Base-by-base conservation (phyloP, 768 basidiomycete genomes). In the Candolleomyces eurysporus region DNA sequence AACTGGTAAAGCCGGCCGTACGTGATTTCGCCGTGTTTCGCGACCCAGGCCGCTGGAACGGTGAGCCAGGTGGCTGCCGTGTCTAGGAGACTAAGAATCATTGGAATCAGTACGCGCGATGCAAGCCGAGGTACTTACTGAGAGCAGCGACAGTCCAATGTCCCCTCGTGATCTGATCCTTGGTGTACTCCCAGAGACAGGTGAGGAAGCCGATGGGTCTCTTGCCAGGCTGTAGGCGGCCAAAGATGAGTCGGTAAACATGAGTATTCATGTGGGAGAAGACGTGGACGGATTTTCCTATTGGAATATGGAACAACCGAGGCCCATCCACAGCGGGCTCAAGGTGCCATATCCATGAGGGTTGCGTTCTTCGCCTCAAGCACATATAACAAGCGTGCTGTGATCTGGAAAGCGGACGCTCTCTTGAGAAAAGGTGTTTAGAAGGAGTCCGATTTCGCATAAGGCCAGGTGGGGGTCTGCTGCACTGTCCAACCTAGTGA, bases 41-140 rank as follows among this genome's bases (percentile, higher is more conserved):
- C n/a, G n/a, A n/a, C n/a, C n/a, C n/a, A n/a, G n/a, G 92, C 93
- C 14, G 93, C 93, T 58, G 93, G 93, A 4, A 94, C 92, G 2
- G 91, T 94, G 59, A 95, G 75, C 81, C n/a, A 89, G 5, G 94
- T 90, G 66, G 92, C 90, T 21, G 91, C 92, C 43, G 87, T 79
- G 70, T 91, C 93, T 94, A 58, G 42, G 60, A 9, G 48, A 60
- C 36, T 16, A 59, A 49, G 59, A 6, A 26, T 3, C 16, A 46
- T 46, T 46, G n/a, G 8, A 31, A 36, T 43, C 51, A 21, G 46
- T 48, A 43, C 45, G 53, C 31, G 22, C 31, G 40, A 31, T 52
- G 57, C 36, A 48, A 54, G 30, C 4, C 4, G 45, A 46, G 42
- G n/a, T 11, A 43, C 11, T 30, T 72, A 93, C 91, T 89, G 59